These are phyloP conservation scores for Microdochium trichocladiopsis DNA, from an alignment of 2,329 filamentous ascomycete genomes.

Conservation along the genomic window DNA sequence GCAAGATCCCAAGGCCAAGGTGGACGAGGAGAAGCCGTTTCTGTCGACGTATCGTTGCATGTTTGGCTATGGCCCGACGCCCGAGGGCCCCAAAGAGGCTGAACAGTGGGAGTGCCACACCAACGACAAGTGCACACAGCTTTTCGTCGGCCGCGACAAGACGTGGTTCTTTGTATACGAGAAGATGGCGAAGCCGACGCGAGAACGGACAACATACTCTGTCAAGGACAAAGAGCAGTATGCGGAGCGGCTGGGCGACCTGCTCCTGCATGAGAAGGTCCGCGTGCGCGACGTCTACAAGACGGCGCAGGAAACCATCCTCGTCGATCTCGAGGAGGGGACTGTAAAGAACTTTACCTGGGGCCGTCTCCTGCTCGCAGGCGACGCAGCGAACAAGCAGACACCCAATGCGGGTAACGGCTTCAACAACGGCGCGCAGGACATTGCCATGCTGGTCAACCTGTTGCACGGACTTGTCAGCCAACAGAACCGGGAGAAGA, in stretches of 20 bases:
- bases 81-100: background rate
- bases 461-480: background rate
- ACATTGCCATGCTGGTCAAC: background rate
- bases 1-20: constrained; percentile 1
- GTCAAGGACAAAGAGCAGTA: constrained; percentile 9
- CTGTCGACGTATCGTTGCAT: background rate
- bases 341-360: constrained; percentile 24
- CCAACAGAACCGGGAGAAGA: background rate
- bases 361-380: background rate
- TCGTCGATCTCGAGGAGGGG: background rate
- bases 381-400: background rate
- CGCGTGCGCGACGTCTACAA: background rate
- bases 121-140: background rate
- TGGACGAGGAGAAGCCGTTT: constrained; percentile 12
- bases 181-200: background rate
- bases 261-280: background rate
- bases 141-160: background rate
- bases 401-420: background rate
- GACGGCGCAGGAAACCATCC: constrained; percentile 1
- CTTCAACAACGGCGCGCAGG: background rate
- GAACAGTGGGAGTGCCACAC: background rate
- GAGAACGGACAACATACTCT: constrained; percentile 13
- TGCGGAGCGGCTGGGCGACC: background rate
- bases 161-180: background rate
- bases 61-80: background rate